Conservation (phyloP, 352 stramenopile genomes). For the Phytophthora brassicae region DNA sequence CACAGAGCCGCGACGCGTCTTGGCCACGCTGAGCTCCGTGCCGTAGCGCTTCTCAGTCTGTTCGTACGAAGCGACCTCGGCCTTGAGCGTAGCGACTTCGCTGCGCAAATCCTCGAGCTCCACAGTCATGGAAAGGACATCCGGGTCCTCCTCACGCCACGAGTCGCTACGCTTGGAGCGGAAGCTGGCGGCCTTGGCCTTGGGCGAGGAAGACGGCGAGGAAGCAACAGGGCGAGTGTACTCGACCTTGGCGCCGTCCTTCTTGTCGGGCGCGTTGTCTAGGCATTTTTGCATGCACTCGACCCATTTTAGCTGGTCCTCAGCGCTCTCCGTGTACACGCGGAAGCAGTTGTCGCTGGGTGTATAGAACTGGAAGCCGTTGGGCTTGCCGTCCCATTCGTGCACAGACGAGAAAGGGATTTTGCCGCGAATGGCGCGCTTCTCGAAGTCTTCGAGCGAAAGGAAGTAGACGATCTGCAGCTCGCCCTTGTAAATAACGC, state of each 20-base stretch:
- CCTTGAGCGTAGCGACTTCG: constrained; percentile 70
- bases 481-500: constrained; percentile 68
- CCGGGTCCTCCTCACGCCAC: constrained; percentile 77
- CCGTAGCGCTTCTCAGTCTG: constrained; percentile 80
- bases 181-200: constrained; percentile 44
- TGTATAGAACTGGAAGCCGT: constrained; percentile 89
- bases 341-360: constrained; percentile 83
- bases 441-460: constrained; percentile 69
- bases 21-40: constrained; percentile 52
- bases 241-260: constrained; percentile 58
- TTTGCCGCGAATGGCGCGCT: constrained; percentile 75
- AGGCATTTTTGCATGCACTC: constrained; percentile 68
- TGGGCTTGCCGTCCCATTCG: constrained; percentile 84
- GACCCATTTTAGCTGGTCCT: constrained; percentile 73
- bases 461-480: constrained; percentile 86
- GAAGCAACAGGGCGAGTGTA: constrained; percentile 73
- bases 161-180: constrained; percentile 63
- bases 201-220: constrained; percentile 62
- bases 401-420: constrained; percentile 83
- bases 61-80: constrained; percentile 73
- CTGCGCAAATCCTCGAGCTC: constrained; percentile 79
- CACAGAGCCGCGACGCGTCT: constrained; percentile 61
- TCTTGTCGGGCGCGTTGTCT: constrained; percentile 67
- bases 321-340: constrained; percentile 77
- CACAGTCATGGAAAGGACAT: constrained; percentile 58